Conservation (phyloP, 495 filamentous ascomycete species). For the Hypoxylon trugodes region DNA sequence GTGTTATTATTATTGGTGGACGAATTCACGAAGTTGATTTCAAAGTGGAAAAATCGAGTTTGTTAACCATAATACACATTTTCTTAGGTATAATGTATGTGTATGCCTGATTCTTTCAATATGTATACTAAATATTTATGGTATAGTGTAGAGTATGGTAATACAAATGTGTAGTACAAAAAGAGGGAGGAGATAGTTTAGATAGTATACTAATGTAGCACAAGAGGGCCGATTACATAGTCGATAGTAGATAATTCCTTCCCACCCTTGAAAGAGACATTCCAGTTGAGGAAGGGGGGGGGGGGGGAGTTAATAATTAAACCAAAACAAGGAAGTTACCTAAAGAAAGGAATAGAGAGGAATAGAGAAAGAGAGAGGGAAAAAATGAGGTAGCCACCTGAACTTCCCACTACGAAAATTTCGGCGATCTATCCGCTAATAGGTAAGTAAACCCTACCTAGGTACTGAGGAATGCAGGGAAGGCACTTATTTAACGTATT, state of each 20-base stretch:
- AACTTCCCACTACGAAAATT: slow-evolving; percentile 24
- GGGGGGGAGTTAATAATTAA: slow-evolving; percentile 11
- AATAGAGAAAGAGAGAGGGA: background rate
- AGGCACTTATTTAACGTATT: too few relatives aligned
- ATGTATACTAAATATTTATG: background rate
- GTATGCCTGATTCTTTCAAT: background rate
- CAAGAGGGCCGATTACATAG: background rate
- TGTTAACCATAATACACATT: background rate
- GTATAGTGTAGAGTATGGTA: slow-evolving; percentile 1
- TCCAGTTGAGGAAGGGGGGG: slow-evolving; percentile 2
- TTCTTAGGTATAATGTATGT: background rate
- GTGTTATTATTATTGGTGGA: slow-evolving; percentile 28
- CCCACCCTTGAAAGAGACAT: background rate
- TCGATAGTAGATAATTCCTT: background rate
- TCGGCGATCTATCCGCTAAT: slow-evolving; percentile 39
- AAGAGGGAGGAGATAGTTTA: background rate
- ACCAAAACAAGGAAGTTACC: slow-evolving; percentile 30
- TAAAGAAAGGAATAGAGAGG: slow-evolving; percentile 8
- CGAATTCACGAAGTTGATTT: slow-evolving; percentile 8
- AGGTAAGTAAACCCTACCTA: slow-evolving; percentile 34
- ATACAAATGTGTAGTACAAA: slow-evolving; percentile 2
- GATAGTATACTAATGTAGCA: slow-evolving; percentile 7
- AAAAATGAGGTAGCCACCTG: slow-evolving; percentile 12
- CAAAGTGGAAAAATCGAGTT: slow-evolving; percentile 16
- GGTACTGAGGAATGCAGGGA: slow-evolving; percentile 32